Conservation (phyloP, 495 filamentous ascomycete genomes). For the Penicillium tannophilum region DNA sequence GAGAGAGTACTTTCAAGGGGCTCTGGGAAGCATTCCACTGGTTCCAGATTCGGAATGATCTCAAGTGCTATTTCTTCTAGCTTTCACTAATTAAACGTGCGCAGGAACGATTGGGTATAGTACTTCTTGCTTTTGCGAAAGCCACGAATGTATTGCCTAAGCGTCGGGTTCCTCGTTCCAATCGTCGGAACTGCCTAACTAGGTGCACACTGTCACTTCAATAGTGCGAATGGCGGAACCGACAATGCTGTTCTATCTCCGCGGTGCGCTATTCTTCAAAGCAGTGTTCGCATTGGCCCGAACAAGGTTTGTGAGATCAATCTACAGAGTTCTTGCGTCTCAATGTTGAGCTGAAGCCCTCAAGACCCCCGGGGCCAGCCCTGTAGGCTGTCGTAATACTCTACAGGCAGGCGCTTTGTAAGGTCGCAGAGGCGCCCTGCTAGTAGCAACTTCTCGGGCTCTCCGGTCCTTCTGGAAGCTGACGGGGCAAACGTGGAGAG, state of each 20-base stretch:
- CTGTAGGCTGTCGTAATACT: neutral
- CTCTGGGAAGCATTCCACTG: neutral
- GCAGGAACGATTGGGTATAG: neutral
- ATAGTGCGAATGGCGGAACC: neutral
- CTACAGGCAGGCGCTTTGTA: neutral
- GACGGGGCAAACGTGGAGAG: neutral
- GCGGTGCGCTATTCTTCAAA: neutral
- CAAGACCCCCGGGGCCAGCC: neutral
- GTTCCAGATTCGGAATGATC: neutral
- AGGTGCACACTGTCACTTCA: neutral
- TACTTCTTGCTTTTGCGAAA: neutral
- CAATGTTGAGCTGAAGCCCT: neutral
- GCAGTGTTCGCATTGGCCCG: neutral
- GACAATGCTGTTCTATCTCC: neutral
- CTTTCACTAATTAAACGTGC: neutral
- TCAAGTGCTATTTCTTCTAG: neutral
- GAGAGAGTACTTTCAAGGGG: neutral
- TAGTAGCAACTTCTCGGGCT: neutral
- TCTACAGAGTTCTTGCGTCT: neutral
- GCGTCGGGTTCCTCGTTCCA: neutral
- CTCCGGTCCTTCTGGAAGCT: neutral
- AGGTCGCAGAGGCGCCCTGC: neutral
- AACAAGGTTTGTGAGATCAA: neutral
- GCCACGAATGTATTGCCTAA: neutral
- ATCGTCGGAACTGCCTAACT: neutral